Evolutionary conservation across 768 basidiomycete species (phyloP).

Genomic region (Pleurotus salmoneostramineus): DNA sequence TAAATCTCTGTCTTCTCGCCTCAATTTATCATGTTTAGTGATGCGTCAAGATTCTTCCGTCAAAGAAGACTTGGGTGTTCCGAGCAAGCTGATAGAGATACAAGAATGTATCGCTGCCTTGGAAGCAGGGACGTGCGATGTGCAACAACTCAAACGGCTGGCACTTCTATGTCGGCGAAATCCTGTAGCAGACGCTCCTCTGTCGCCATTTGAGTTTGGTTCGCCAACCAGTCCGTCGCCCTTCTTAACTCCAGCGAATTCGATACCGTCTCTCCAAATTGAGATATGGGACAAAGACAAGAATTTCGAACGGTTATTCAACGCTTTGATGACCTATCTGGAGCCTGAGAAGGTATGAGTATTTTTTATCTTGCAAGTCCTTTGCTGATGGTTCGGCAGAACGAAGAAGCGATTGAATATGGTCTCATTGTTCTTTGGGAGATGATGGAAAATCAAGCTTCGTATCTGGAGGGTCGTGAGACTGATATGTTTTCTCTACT

Average conservation of each 20-base stretch:
- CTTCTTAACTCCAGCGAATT: conserved; percentile 33
- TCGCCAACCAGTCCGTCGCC: conserved; percentile 55
- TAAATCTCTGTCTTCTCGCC: conserved; percentile 5
- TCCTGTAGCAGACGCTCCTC: conserved; percentile 47
- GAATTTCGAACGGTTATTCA: conserved; percentile 67
- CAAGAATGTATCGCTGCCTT: conserved; percentile 50
- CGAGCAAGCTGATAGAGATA: conserved; percentile 37
- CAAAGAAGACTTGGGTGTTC: not conserved
- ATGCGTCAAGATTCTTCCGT: conserved; percentile 13
- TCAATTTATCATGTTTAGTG: conserved; percentile 17
- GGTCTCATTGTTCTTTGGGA: conserved; percentile 84
- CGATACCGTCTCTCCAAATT: conserved; percentile 39
- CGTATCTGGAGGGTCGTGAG: conserved; percentile 76
- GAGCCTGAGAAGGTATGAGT: conserved; percentile 52
- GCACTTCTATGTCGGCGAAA: conserved; percentile 61
- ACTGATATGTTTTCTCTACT: conserved; percentile 70
- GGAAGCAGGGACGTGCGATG: conserved; percentile 46
- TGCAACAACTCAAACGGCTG: conserved; percentile 59
- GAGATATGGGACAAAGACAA: conserved; percentile 74
- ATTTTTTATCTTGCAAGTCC: not conserved
- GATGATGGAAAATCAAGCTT: conserved; percentile 69
- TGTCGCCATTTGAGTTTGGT: conserved; percentile 28
- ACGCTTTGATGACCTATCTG: conserved; percentile 59
- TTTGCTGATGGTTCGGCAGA: conserved; percentile 32
- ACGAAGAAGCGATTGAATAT: conserved; percentile 65